phyloP scores from a whole-genome alignment of 2,329 filamentous ascomycete species.

The Pyricularia pennisetigena region DNA sequence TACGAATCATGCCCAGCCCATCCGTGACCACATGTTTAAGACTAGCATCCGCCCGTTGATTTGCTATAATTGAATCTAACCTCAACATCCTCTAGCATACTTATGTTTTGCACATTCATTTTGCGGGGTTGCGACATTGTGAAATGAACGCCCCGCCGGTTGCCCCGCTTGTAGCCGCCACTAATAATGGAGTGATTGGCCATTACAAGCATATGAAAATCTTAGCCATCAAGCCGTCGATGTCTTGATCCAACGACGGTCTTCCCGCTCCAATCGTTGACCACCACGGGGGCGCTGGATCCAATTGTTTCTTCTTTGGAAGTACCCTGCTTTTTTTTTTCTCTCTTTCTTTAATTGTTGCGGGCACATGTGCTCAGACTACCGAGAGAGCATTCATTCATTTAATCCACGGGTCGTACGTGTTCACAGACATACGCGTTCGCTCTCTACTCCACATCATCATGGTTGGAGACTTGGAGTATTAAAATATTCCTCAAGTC shows the following conservation, averaged over 20 bases:
- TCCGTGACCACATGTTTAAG: background rate
- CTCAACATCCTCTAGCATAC: background rate
- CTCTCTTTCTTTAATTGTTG: background rate
- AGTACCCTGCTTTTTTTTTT: background rate
- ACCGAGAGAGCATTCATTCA: background rate
- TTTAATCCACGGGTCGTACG: background rate
- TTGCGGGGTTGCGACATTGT: background rate
- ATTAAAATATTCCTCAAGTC: background rate
- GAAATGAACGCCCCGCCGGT: background rate
- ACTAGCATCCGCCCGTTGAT: background rate
- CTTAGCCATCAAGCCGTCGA: background rate
- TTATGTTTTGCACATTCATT: background rate
- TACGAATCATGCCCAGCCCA: background rate
- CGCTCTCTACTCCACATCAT: background rate
- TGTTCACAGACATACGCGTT: background rate
- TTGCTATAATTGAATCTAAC: background rate
- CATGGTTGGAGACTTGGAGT: background rate
- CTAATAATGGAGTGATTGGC: background rate
- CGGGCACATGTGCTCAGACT: background rate
- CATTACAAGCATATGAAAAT: background rate
- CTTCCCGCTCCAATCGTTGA: background rate
- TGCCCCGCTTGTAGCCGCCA: background rate
- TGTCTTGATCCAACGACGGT: background rate
- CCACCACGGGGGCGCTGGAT: background rate
- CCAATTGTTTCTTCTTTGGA: background rate